phyloP scores from a whole-genome alignment of 2,329 filamentous ascomycete species.

The Podosphaera aphanis region DNA sequence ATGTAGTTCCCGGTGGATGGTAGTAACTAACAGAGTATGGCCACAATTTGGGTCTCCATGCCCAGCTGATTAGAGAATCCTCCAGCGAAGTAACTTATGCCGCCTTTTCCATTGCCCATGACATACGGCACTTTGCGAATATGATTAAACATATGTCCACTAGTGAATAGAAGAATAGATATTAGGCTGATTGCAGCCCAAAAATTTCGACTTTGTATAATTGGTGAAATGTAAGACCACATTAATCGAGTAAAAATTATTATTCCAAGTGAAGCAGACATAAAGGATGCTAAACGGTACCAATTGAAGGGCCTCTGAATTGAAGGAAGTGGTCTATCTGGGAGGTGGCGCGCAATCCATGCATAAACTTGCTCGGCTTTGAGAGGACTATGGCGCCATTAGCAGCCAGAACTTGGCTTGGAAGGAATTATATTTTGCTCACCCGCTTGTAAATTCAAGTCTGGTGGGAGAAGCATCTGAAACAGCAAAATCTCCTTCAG shows the following conservation, averaged over 20 bases:
- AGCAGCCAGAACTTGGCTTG: conserved; percentile 3
- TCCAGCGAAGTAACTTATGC: conserved; percentile 68
- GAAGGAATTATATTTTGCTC: conserved; percentile 15
- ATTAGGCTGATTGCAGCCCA: conserved; percentile 86
- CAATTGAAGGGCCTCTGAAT: conserved; percentile 76
- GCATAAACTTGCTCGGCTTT: conserved; percentile 53
- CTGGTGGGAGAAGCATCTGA: conserved; percentile 43
- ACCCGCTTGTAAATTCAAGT: conserved; percentile 73
- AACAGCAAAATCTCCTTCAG: conserved; percentile 55
- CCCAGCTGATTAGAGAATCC: conserved; percentile 90
- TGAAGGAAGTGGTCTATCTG: conserved; percentile 53
- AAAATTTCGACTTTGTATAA: conserved; percentile 73
- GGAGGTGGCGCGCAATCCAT: conserved; percentile 60
- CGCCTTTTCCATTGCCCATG: conserved; percentile 58
- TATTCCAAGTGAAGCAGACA: conserved; percentile 44
- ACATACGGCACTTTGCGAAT: conserved; percentile 93
- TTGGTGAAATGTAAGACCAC: conserved; percentile 55
- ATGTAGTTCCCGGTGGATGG: background rate
- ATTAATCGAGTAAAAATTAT: conserved; percentile 46
- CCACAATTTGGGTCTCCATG: conserved; percentile 85
- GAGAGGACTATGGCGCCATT: conserved; percentile 30
- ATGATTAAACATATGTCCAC: conserved; percentile 98
- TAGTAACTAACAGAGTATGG: conserved; percentile 62
- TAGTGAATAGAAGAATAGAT: conserved; percentile 74
- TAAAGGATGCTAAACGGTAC: conserved; percentile 42